A percentile compares a stretch with the other conserved stretches of the same genome.
Evolutionary conservation across 306 rosid genomes (phyloP).

Genomic region (Erythrophleum fordii): DNA sequence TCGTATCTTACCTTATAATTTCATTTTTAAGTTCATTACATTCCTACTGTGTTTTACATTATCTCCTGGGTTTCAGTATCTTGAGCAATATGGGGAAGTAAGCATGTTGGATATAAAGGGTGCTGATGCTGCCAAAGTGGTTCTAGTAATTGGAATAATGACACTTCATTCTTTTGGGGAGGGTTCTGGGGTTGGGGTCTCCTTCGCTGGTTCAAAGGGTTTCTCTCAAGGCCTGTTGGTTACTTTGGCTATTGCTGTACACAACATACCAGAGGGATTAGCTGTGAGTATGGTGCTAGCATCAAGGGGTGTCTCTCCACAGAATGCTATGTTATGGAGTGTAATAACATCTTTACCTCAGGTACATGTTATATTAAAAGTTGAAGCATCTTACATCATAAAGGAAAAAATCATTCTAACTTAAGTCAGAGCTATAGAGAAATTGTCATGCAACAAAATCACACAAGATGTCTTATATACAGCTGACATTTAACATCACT

Average conservation of each 20-base stretch:
- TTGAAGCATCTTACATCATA: constrained; percentile 28
- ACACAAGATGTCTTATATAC: background rate
- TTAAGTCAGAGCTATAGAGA: constrained; percentile 2
- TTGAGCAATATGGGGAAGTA: constrained; percentile 96
- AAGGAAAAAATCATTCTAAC: constrained; percentile 26
- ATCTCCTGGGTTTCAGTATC: constrained; percentile 73
- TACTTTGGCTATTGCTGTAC: constrained; percentile 97
- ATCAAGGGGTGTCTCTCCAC: constrained; percentile 98
- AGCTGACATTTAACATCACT: background rate
- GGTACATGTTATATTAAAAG: constrained; percentile 53
- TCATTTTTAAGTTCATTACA: constrained; percentile 28
- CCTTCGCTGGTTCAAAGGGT: constrained; percentile 98
- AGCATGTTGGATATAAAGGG: constrained; percentile 99
- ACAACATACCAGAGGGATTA: constrained; percentile 98
- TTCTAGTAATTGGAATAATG: constrained; percentile 97
- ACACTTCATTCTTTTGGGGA: constrained; percentile 99
- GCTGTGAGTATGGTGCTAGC: constrained; percentile 99
- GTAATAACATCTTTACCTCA: constrained; percentile 97
- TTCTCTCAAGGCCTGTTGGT: constrained; percentile 96
- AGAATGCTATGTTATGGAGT: constrained; percentile 99
- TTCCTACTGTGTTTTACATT: constrained; percentile 37
- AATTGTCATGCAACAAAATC: background rate
- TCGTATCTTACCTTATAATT: constrained; percentile 8
- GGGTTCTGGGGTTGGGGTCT: constrained; percentile 99
- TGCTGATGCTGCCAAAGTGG: constrained; percentile 94